Conservation (phyloP, 768 basidiomycete species). For the Termitomyces sp. region DNA sequence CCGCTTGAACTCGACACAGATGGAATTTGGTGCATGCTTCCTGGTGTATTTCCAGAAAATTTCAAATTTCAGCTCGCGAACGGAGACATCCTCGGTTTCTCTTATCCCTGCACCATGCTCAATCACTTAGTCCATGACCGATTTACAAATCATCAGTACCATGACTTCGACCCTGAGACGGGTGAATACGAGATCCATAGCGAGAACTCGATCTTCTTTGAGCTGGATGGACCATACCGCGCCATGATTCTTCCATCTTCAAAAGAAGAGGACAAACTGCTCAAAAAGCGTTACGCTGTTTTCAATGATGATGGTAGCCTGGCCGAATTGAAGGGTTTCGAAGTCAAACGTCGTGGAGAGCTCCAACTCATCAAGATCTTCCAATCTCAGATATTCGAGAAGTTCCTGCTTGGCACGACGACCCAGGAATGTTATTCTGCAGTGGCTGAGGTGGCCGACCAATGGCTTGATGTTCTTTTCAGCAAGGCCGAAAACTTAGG, state of each 20-base stretch:
- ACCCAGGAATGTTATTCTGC: slow-evolving; percentile 94
- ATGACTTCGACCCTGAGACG: slow-evolving; percentile 79
- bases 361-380: slow-evolving; percentile 99
- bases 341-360: slow-evolving; percentile 96
- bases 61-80: slow-evolving; percentile 89
- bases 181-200: slow-evolving; percentile 83
- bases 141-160: slow-evolving; percentile 98
- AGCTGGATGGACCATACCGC: slow-evolving; percentile 96
- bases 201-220: slow-evolving; percentile 99
- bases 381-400: slow-evolving; percentile 97
- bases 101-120: slow-evolving; percentile 99
- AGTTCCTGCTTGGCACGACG: slow-evolving; percentile 88
- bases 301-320: slow-evolving; percentile 97
- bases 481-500: slow-evolving; percentile 76
- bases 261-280: slow-evolving; percentile 96
- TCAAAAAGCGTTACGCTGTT: slow-evolving; percentile 99
- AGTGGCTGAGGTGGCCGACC: slow-evolving; percentile 90
- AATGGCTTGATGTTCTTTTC: slow-evolving; percentile 96
- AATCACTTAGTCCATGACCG: slow-evolving; percentile 94
- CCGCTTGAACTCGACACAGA: slow-evolving; percentile 98
- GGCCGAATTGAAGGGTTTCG: slow-evolving; percentile 98
- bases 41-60: slow-evolving; percentile 95
- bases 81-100: slow-evolving; percentile 85
- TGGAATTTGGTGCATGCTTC: slow-evolving; percentile 99
- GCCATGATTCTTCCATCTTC: slow-evolving; percentile 99